phyloP scores from a whole-genome alignment of 345 rosid genomes.

The Diplotaxis tenuifolia region DNA sequence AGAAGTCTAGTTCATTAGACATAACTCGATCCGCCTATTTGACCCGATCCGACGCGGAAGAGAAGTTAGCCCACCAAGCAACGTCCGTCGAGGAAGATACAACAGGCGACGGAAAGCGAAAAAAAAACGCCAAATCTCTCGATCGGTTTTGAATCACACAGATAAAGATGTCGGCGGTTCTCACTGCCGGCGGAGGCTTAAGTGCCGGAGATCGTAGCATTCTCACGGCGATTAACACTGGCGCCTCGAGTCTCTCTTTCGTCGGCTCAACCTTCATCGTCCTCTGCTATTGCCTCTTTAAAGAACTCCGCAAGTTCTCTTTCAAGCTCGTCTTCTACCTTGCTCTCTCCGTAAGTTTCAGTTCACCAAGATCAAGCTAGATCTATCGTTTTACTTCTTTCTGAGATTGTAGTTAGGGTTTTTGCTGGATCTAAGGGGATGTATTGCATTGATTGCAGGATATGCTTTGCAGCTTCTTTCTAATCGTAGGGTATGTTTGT shows the following conservation, averaged over 20 bases:
- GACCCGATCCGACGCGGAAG: conserved; percentile 11
- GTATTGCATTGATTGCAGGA: conserved; percentile 42
- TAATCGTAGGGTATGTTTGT: conserved; percentile 34
- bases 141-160: conserved; percentile 1
- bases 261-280: conserved; percentile 89
- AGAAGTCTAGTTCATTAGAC: not conserved
- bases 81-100: conserved; percentile 18
- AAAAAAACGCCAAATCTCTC: conserved; percentile 6
- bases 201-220: conserved; percentile 54
- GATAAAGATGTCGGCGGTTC: conserved; percentile 27
- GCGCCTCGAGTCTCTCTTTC: conserved; percentile 78
- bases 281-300: conserved; percentile 82
- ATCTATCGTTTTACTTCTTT: not conserved
- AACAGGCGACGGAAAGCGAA: conserved; percentile 31
- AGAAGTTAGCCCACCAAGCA: conserved; percentile 28
- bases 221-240: conserved; percentile 59
- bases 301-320: conserved; percentile 93
- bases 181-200: conserved; percentile 44
- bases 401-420: not conserved
- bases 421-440: not conserved
- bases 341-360: conserved; percentile 63
- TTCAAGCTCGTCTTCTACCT: conserved; percentile 98
- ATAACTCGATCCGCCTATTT: not conserved
- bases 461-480: conserved; percentile 96
- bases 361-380: not conserved